Base-by-base conservation (phyloP, 108 stramenopile genomes). In the Nitzschia inconspicua region DNA sequence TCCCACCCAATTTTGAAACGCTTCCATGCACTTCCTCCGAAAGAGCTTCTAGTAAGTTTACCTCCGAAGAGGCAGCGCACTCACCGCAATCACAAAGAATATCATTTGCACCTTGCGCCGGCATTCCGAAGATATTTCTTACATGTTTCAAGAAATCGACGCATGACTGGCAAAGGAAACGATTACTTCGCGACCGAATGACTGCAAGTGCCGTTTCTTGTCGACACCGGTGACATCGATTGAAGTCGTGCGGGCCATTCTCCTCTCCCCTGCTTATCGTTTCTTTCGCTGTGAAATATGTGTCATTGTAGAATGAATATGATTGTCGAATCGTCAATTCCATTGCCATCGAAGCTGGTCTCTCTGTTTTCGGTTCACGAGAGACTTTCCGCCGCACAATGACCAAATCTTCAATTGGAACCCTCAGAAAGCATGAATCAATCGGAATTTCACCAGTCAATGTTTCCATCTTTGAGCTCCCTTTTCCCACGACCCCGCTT, bases 321-420 rank as follows among this genome's bases (percentile, higher is more conserved):
- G 76, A 70, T 44, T 73, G 63, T 23, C 60, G 52, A 25, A 77
- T 52, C 11, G 44, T 57, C 31, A 70, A n/a, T 54, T 13, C 18
- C 23, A 7, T 14, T 51, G 19, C 34, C 4, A 8, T 65, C 43
- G 3, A 25, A 7, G 13, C 8, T 19, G 5, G 0, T 52, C n/a
- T 47, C 22, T 46, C 16, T 14, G 11, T 44, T 43, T 66, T 36
- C 42, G 40, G 6, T 13, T 36, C 42, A 24, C 75, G 72, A 63
- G 32, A 44, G 48, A 79, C 47, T 13, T 34, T 47, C 25, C 47
- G 52, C 39, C 76, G 65, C 20, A 78, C 44, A 31, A 85, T 72
- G 28, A 85, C 53, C 44, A 85, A 44, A 3, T 82, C 69, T 64
- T 85, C 84, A 14, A 85, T 61, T 0, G 84, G 80, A 4, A 54